Conservation (phyloP, 768 basidiomycete species). For the Terana coerulea region DNA sequence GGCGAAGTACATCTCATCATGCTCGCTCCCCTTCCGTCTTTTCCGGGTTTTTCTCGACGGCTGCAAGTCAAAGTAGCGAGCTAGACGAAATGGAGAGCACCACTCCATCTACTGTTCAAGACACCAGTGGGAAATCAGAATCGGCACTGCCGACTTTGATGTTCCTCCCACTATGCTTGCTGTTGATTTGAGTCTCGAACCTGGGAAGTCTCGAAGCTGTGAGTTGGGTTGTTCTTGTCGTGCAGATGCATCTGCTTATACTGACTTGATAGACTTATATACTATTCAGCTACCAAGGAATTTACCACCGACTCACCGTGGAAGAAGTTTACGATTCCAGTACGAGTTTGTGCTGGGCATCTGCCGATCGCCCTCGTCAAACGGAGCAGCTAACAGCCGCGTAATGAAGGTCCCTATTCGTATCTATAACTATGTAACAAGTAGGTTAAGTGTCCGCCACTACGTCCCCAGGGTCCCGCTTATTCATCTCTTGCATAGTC, state of each 20-base stretch:
- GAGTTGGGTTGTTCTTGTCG: conserved; percentile 28
- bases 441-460: conserved; percentile 39
- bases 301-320: conserved; percentile 88
- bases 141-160: conserved; percentile 80
- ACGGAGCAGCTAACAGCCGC: conserved; percentile 54
- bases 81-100: conserved; percentile 28
- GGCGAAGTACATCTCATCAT: too few relatives aligned
- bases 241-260: not conserved
- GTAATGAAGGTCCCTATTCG: conserved; percentile 91
- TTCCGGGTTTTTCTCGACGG: conserved; percentile 6
- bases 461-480: not conserved
- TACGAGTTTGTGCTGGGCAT: conserved; percentile 91
- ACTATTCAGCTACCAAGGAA: conserved; percentile 68
- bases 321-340: conserved; percentile 78
- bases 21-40: conserved; percentile 7
- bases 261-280: conserved; percentile 68
- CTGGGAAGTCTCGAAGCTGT: conserved; percentile 88
- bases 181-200: conserved; percentile 75
- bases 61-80: not conserved
- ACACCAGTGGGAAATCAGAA: conserved; percentile 52
- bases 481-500: conserved; percentile 29
- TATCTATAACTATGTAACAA: conserved; percentile 82
- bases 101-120: conserved; percentile 28
- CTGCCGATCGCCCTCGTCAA: conserved; percentile 44
- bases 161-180: conserved; percentile 85